These are phyloP conservation scores for Coix lacrymajobi DNA, from an alignment of 176 grass and related monocot genomes.

Conservation along the genomic window DNA sequence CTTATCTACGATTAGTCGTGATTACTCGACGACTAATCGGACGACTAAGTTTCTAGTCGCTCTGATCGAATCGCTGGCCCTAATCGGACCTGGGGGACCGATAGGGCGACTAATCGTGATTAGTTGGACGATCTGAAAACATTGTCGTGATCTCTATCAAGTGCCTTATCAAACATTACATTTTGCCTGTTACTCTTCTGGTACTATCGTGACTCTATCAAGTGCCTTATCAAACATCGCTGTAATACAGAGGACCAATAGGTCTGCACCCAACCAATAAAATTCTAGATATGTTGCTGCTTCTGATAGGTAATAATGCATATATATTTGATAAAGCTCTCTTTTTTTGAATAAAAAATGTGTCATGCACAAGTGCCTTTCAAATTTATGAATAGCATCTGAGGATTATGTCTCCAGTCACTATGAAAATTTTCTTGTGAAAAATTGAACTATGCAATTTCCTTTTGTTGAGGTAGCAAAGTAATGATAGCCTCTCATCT, in stretches of 20 bases:
- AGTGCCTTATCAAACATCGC: neutral
- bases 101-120: too few relatives aligned
- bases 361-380: neutral
- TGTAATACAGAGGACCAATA: neutral
- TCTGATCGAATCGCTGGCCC: too few relatives aligned
- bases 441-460: neutral
- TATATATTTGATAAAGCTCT: neutral
- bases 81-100: too few relatives aligned
- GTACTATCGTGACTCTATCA: neutral
- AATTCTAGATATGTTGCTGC: neutral
- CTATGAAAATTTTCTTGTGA: neutral
- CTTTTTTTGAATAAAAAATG: neutral
- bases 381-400: neutral
- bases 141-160: too few relatives aligned
- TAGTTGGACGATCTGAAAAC: too few relatives aligned
- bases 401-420: neutral
- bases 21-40: too few relatives aligned
- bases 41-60: too few relatives aligned
- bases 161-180: too few relatives aligned
- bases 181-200: neutral
- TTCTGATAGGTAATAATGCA: neutral
- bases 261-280: neutral
- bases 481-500: constrained; percentile 8
- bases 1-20: too few relatives aligned
- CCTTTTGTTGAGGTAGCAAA: neutral